A percentile compares a stretch with the other conserved stretches of the same genome.
Conservation (phyloP, 2,329 filamentous ascomycete genomes). For the Didymella pomorum region DNA sequence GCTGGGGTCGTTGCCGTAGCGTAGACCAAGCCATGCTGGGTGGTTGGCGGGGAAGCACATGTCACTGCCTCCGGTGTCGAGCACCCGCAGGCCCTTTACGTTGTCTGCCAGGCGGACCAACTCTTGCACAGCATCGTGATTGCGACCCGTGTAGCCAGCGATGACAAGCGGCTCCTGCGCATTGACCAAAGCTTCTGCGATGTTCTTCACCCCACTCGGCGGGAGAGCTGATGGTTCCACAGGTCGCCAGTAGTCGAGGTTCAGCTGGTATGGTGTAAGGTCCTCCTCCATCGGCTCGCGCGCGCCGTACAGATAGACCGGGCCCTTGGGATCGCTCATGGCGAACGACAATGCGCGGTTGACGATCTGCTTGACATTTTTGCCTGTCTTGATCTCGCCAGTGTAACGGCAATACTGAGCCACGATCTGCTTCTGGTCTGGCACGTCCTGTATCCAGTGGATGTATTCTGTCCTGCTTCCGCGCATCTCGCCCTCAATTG, state of each 20-base stretch:
- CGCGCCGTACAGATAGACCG: conserved; percentile 79
- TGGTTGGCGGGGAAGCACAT: conserved; percentile 76
- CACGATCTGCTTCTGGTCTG: conserved; percentile 81
- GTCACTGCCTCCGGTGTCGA: conserved; percentile 80
- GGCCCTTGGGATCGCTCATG: conserved; percentile 76
- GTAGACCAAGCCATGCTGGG: conserved; percentile 66
- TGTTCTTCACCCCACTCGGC: conserved; percentile 61
- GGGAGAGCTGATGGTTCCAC: conserved; percentile 72
- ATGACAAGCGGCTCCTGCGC: conserved; percentile 74
- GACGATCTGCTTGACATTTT: conserved; percentile 89
- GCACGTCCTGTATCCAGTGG: conserved; percentile 86
- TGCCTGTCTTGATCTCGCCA: conserved; percentile 82
- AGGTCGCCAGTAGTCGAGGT: conserved; percentile 74
- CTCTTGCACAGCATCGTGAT: conserved; percentile 67
- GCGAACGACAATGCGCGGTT: conserved; percentile 86
- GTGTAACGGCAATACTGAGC: conserved; percentile 86
- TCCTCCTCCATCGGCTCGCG: conserved; percentile 86
- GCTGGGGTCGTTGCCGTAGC: conserved; percentile 75
- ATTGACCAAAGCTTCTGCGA: conserved; percentile 68
- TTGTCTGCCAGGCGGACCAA: conserved; percentile 73
- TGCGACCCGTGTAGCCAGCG: conserved; percentile 75
- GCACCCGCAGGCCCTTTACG: conserved; percentile 72
- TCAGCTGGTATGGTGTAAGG: conserved; percentile 65
- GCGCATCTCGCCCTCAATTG: conserved; percentile 77
- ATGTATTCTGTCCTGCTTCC: conserved; percentile 80